Percentiles rank a stretch among this genome's conserved stretches.
These are phyloP conservation scores for Apophysomyces sp. DNA, from an alignment of 371 early-diverging fungal species.

Conservation along the genomic window DNA sequence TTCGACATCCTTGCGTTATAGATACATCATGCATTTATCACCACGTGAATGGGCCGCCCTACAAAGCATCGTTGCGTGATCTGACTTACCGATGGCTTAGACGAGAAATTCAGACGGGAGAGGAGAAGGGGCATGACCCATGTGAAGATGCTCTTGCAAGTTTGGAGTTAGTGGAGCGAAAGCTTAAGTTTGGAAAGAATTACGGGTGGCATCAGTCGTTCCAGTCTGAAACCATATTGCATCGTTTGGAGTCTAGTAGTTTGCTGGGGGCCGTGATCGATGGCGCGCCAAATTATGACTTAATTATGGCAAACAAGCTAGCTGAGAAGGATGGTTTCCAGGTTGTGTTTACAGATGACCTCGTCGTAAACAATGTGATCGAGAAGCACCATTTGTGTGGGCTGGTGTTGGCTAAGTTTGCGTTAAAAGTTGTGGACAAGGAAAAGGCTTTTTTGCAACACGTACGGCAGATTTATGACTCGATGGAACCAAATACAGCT, in stretches of 20 bases:
- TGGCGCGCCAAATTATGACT: constrained; percentile 7
- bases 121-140: constrained; percentile 64
- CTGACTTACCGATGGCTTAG: constrained; percentile 57
- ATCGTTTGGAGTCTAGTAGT: constrained; percentile 9
- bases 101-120: constrained; percentile 35
- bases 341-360: constrained; percentile 9
- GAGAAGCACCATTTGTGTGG: constrained; percentile 9
- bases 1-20: constrained; percentile 61
- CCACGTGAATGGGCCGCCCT: constrained; percentile 59
- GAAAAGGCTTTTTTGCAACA: constrained; percentile 4
- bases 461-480: constrained; percentile 11
- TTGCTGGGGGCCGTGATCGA: constrained; percentile 18
- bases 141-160: constrained; percentile 71
- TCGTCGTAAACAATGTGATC: constrained; percentile 16
- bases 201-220: constrained; percentile 25
- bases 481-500: constrained; percentile 24
- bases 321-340: constrained; percentile 10
- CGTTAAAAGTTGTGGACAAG: not conserved
- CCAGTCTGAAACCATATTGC: constrained; percentile 21
- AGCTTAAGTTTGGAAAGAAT: constrained; percentile 35
- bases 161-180: constrained; percentile 61
- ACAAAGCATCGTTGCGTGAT: constrained; percentile 50
- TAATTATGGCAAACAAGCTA: constrained; percentile 5
- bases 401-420: constrained; percentile 6
- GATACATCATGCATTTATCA: constrained; percentile 71